These are phyloP conservation scores for Colletotrichum somersetense DNA, from an alignment of 2,329 filamentous ascomycete species.

Conservation along the genomic window DNA sequence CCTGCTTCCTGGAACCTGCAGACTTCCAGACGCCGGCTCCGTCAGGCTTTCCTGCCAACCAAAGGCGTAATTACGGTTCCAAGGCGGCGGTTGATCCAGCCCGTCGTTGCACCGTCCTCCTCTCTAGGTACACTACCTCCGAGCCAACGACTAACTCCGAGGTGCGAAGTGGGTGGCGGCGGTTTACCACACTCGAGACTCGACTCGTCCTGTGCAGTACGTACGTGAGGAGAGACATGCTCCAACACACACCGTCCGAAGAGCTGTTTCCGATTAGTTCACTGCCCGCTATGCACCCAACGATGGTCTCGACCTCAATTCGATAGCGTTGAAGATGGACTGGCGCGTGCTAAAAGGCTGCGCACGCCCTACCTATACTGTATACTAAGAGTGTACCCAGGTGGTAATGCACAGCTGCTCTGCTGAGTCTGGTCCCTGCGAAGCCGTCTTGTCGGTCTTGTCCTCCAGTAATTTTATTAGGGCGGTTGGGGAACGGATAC, in stretches of 20 bases:
- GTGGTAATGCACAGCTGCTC: not conserved
- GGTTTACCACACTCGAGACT: not conserved
- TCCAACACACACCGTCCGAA: not conserved
- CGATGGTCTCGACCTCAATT: slow-evolving; percentile 18
- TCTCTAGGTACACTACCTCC: not conserved
- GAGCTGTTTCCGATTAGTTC: slow-evolving; percentile 6
- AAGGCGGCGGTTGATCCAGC: not conserved
- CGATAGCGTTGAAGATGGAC: slow-evolving; percentile 14
- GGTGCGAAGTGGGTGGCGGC: slow-evolving; percentile 15
- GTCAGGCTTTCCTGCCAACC: not conserved
- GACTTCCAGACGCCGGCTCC: not conserved
- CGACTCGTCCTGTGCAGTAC: too few relatives aligned
- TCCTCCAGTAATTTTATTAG: not conserved
- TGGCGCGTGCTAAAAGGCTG: slow-evolving; percentile 1
- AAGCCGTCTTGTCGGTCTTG: not conserved
- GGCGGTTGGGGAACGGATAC: not conserved
- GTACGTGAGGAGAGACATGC: not conserved
- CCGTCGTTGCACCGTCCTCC: slow-evolving; percentile 15
- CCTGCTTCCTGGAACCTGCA: not conserved
- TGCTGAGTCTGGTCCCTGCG: not conserved
- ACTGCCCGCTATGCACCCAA: not conserved
- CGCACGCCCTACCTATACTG: too few relatives aligned
- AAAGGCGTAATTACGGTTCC: too few relatives aligned
- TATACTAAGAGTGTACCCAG: not conserved
- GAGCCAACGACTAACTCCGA: not conserved